Evolutionary conservation across 768 basidiomycete genomes (phyloP), one percentile per base, ranked within the genome.

Genomic region (Pleurotus ostreatus): DNA sequence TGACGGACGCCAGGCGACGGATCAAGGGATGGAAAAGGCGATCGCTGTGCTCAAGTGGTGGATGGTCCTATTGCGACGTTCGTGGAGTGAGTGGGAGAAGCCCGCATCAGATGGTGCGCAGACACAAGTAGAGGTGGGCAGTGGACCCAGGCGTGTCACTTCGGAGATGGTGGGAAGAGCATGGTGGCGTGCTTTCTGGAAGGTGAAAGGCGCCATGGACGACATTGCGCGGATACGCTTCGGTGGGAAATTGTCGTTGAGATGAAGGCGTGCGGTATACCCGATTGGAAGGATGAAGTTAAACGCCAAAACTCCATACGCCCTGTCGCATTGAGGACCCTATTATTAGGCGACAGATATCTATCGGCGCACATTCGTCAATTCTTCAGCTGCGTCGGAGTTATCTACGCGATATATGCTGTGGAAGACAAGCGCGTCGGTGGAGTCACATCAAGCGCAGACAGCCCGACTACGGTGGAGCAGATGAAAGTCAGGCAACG

Each of bases 111-210:
- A 73, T 41, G 69, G 41, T n/a, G 63, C 30, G 64, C 65, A 23
- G 64, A 68, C 71, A 55, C 70, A 71, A 55, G 59, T 15, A 12
- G 37, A 8, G 7, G 46, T 16, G 23, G 55, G 26, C 1, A 11
- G 30, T 34, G 44, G 39, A 12, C 15, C 44, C n/a, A 49, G 44
- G 9, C 45, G 34, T 38, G 18, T 34, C 30, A 44, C 34, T n/a
- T 49, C 65, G 30, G 73, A 65, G 70, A 71, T 37, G 66, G 75
- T 88, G 43, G 91, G 85, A 2, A 75, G 75, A 65, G 82, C 82
- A 39, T 95, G 93, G 94, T 95, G 92, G 93, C 75, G 71, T 49
- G 81, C 86, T 5, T 94, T 91, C 71, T 73, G 80, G 57, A 79
- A 80, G 26, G 84, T 92, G 2, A 90, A 86, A 71, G 73, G 63